Base-by-base conservation (phyloP, 495 filamentous ascomycete genomes). In the Penicillium longicatenatum region DNA sequence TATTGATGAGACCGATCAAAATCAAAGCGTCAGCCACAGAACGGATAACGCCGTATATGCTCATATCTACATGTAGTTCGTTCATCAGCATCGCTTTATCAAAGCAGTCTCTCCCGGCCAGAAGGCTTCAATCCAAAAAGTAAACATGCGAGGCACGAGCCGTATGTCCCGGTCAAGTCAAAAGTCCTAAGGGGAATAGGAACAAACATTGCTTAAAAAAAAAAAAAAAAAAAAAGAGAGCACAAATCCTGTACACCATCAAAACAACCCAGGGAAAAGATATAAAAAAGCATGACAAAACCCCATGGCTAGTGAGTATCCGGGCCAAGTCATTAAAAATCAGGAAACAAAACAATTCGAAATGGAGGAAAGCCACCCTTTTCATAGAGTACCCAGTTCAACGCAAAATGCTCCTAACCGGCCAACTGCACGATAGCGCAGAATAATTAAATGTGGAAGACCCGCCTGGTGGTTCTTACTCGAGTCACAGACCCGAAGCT, bases 61-160 rank as follows among this genome's bases (percentile, higher is more conserved):
- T 76, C 73, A 73, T 75, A 75, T 77, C 75, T 77, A 77, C 75
- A 77, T 75, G 64, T 66, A 70, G 63, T 57, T 72, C 70, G 61
- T 54, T 72, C 70, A 64, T 73, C 67, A 67, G 62, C 67, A 68
- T 73, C 68, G 68, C 62, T 71, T 70, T 66, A 73, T 71, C 67
- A 64, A 75, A 74, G 69, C 67, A 65, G 58, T 62, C 69, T 69
- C 62, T 62, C 62, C 60, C 68, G 62, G 17, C 60, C 48, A 57
- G 55, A 58, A 69, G 59, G 63, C 63, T 61, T 42, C 35, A 55
- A 49, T 55, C 14, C 50, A 66, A 68, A 65, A 62, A 59, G 47
- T 52, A 59, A 64, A 65, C 59, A 65, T 53, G 24, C 57, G 51
- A 45, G 54, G 54, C 57, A 62, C 58, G 49, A 43, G 62, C 54